Evolutionary conservation across 2,329 filamentous ascomycete genomes (phyloP).

Genomic region (Phialocephala sp.): DNA sequence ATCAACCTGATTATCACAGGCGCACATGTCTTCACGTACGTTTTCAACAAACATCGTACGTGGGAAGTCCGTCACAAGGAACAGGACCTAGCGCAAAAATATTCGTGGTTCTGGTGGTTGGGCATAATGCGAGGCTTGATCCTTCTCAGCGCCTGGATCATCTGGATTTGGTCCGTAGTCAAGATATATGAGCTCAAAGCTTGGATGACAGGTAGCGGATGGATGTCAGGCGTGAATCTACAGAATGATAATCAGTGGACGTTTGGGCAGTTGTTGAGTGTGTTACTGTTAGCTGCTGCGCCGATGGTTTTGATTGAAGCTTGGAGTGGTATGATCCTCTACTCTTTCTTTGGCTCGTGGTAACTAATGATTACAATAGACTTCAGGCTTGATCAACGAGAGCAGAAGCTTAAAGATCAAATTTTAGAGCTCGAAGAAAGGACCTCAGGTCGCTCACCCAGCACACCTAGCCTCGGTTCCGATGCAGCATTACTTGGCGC

Average conservation of each 20-base stretch:
- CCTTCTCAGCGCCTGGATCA: conserved; percentile 10
- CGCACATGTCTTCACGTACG: conserved; percentile 9
- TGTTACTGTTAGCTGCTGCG: conserved; percentile 16
- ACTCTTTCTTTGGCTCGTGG: neutral
- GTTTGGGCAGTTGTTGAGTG: conserved; percentile 18
- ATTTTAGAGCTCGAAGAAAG: neutral
- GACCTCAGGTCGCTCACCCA: neutral
- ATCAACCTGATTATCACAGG: conserved; percentile 15
- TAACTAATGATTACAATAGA: neutral
- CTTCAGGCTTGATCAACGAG: neutral
- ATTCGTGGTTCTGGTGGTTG: conserved; percentile 17
- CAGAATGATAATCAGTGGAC: conserved; percentile 22
- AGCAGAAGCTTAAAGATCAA: neutral
- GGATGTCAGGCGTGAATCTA: conserved; percentile 7
- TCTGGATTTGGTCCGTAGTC: conserved; percentile 18
- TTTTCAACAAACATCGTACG: neutral
- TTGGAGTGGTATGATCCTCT: conserved; percentile 18
- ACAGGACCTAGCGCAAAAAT: neutral
- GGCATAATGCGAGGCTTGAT: conserved; percentile 10
- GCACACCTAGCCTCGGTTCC: neutral
- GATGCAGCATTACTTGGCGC: neutral
- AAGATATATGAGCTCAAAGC: conserved; percentile 16
- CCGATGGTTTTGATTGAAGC: conserved; percentile 15
- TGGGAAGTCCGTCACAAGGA: neutral
- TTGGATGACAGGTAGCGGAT: conserved; percentile 19